Evolutionary conservation across 768 basidiomycete genomes (phyloP).

Genomic region (Chlorophyllum brunneum): DNA sequence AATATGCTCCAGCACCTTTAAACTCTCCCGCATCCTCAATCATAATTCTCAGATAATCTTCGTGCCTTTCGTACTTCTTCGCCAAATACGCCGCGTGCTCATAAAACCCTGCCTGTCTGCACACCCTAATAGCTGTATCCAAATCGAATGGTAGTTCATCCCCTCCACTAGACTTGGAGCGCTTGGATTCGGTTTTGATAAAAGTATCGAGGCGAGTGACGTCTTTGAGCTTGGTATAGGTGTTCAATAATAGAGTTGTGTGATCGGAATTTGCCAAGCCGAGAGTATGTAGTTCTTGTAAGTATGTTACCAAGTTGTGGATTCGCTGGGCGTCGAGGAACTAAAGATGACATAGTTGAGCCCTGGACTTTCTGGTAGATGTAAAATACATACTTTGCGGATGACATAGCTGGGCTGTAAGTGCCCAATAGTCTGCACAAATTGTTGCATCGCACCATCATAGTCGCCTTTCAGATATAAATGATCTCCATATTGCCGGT

Average conservation of each 20-base stretch:
- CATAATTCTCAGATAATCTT: constrained; percentile 90
- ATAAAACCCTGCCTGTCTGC: constrained; percentile 94
- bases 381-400: constrained; percentile 63
- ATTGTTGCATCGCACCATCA: constrained; percentile 92
- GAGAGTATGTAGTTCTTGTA: constrained; percentile 89
- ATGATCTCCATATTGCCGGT: constrained; percentile 87
- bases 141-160: constrained; percentile 90
- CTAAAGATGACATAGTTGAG: constrained; percentile 35
- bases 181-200: constrained; percentile 80
- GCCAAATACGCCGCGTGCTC: constrained; percentile 94
- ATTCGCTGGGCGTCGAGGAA: constrained; percentile 97
- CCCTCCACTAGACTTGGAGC: constrained; percentile 14
- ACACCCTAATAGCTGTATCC: constrained; percentile 95
- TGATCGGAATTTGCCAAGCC: constrained; percentile 94
- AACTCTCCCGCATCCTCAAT: constrained; percentile 89
- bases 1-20: constrained; percentile 74
- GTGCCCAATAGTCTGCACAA: constrained; percentile 83
- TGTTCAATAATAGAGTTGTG: constrained; percentile 93
- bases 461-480: constrained; percentile 89
- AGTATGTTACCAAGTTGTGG: constrained; percentile 90
- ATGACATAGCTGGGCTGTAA: constrained; percentile 95
- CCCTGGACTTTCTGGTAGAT: neutral
- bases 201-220: constrained; percentile 84
- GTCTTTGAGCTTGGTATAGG: constrained; percentile 96
- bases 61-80: constrained; percentile 84